These are phyloP conservation scores for Alternaria conjuncta DNA, from an alignment of 2,329 filamentous ascomycete species.

Conservation along the genomic window DNA sequence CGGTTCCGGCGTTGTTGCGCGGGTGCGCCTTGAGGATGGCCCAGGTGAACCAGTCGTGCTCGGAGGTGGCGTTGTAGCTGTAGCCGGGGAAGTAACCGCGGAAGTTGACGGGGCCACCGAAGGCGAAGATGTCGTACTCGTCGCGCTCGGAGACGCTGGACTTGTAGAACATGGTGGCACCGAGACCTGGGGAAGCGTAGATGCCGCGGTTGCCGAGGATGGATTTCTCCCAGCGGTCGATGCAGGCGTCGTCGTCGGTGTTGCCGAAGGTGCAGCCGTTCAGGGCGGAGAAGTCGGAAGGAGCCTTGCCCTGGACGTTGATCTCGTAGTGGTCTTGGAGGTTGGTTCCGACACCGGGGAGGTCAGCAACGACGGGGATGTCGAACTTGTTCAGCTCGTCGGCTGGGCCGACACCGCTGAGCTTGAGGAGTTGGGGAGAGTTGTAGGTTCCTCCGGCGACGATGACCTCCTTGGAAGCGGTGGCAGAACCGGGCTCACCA, in stretches of 20 bases:
- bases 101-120: constrained; percentile 62
- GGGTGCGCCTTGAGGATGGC: constrained; percentile 67
- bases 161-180: constrained; percentile 56
- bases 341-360: constrained; percentile 69
- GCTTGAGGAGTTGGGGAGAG: constrained; percentile 69
- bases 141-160: constrained; percentile 53
- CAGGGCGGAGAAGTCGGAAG: constrained; percentile 44
- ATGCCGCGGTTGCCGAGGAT: constrained; percentile 55
- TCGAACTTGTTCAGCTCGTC: constrained; percentile 59
- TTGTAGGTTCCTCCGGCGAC: constrained; percentile 62
- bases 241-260: constrained; percentile 54
- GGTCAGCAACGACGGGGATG: constrained; percentile 63
- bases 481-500: constrained; percentile 48
- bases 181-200: constrained; percentile 60
- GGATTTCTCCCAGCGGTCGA: constrained; percentile 52
- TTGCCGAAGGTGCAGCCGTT: constrained; percentile 51
- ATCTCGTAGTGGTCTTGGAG: constrained; percentile 67
- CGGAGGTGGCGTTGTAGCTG: constrained; percentile 58
- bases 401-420: constrained; percentile 67
- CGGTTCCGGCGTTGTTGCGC: constrained; percentile 66
- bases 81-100: constrained; percentile 63
- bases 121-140: constrained; percentile 62
- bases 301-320: constrained; percentile 55
- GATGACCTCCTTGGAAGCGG: constrained; percentile 42
- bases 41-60: constrained; percentile 60